Evolutionary conservation across 768 basidiomycete species (phyloP).

Genomic region (Chalciporus piperatus): DNA sequence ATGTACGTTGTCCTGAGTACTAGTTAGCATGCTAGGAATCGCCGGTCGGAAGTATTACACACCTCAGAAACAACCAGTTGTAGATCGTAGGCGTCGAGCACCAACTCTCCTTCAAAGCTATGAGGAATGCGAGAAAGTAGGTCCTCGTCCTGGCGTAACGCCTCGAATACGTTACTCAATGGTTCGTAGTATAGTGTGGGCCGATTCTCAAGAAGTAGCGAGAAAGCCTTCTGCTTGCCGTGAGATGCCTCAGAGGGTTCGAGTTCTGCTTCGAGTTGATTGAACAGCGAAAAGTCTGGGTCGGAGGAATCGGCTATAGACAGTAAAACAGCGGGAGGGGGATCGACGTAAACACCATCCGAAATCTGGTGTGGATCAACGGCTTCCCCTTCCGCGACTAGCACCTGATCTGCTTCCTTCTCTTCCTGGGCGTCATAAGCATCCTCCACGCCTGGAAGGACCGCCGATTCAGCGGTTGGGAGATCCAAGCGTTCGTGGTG

Average conservation of each 20-base stretch:
- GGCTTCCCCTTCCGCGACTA: constrained; percentile 10
- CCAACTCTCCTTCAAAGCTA: constrained; percentile 57
- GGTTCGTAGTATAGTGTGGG: constrained; percentile 81
- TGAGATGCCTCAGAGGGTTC: constrained; percentile 19
- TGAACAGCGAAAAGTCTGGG: constrained; percentile 52
- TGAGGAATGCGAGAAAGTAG: constrained; percentile 44
- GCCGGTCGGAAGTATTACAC: neutral
- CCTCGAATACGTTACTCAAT: constrained; percentile 65
- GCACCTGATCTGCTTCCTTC: constrained; percentile 10
- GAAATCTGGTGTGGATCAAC: constrained; percentile 57
- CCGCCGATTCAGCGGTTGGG: constrained; percentile 7
- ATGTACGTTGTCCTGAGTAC: constrained; percentile 61
- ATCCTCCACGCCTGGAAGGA: constrained; percentile 8
- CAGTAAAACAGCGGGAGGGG: constrained; percentile 67
- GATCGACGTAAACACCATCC: constrained; percentile 71
- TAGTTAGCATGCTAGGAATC: constrained; percentile 3
- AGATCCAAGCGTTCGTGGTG: constrained; percentile 10
- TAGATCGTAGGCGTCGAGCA: constrained; percentile 70
- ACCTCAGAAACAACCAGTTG: constrained; percentile 68
- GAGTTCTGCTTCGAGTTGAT: constrained; percentile 39
- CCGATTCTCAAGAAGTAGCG: constrained; percentile 56
- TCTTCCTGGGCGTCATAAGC: constrained; percentile 7
- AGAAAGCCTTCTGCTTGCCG: constrained; percentile 17
- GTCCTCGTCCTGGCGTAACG: constrained; percentile 59
- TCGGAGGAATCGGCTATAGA: constrained; percentile 40